Conservation (phyloP, 441 rosid species). For the Croton setiger region DNA sequence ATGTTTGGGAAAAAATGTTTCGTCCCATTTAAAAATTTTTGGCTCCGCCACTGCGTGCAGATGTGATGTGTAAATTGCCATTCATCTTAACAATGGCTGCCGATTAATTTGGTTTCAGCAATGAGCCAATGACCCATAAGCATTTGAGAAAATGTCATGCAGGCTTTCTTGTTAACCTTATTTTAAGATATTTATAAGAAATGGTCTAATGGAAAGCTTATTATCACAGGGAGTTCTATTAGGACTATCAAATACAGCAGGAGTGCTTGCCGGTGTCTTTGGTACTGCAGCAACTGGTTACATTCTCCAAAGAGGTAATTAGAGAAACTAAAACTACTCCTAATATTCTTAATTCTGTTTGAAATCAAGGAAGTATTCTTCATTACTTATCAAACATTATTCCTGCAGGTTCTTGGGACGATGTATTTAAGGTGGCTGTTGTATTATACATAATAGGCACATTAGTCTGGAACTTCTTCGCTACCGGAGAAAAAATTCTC, state of each 20-base stretch:
- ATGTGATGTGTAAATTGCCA: too few relatives aligned
- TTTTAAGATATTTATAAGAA: slow-evolving; percentile 18
- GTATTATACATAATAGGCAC: slow-evolving; percentile 80
- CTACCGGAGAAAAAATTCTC: slow-evolving; percentile 93
- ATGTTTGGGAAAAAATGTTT: too few relatives aligned
- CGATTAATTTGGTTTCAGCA: neutral
- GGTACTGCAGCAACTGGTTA: slow-evolving; percentile 98
- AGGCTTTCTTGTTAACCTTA: neutral
- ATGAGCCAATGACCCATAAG: neutral
- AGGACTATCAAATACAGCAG: slow-evolving; percentile 96
- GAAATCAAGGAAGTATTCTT: neutral
- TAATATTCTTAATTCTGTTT: neutral
- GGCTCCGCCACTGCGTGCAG: too few relatives aligned
- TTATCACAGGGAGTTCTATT: slow-evolving; percentile 83
- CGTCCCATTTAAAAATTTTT: too few relatives aligned
- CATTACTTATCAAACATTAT: slow-evolving; percentile 8
- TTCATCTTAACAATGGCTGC: too few relatives aligned
- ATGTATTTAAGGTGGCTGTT: slow-evolving; percentile 91
- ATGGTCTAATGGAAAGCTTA: slow-evolving; percentile 14
- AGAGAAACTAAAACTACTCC: neutral
- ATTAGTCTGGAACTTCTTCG: slow-evolving; percentile 84
- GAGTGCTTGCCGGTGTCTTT: slow-evolving; percentile 95
- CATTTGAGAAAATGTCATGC: neutral
- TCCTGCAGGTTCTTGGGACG: slow-evolving; percentile 87
- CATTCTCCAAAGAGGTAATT: slow-evolving; percentile 85